A percentile compares a stretch with the other conserved stretches of the same genome.
These are phyloP conservation scores for Lachancea fermentati DNA, from an alignment of 805 yeast genomes.

Conservation along the genomic window DNA sequence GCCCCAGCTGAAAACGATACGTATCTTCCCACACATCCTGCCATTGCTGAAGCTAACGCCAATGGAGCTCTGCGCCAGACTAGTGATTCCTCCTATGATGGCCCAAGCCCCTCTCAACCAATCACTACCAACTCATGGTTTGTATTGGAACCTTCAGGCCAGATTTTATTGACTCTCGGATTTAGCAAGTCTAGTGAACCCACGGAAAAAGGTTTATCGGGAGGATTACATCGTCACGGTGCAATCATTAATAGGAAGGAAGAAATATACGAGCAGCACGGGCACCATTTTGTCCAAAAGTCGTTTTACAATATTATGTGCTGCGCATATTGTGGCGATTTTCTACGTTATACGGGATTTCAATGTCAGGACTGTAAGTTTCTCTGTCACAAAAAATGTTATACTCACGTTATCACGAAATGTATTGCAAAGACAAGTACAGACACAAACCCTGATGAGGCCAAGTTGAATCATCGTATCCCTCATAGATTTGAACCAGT, in stretches of 20 bases:
- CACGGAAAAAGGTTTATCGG: slow-evolving; percentile 41
- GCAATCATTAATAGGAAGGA: slow-evolving; percentile 91
- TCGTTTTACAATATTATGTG: slow-evolving; percentile 95
- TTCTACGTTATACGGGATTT: slow-evolving; percentile 77
- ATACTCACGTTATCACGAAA: slow-evolving; percentile 72
- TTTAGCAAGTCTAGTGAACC: slow-evolving; percentile 64
- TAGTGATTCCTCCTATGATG: slow-evolving; percentile 1
- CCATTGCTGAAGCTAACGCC: neutral
- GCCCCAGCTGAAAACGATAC: slow-evolving; percentile 12
- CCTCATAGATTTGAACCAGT: slow-evolving; percentile 96
- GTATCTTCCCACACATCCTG: slow-evolving; percentile 15
- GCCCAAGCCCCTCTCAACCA: slow-evolving; percentile 10
- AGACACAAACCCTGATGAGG: slow-evolving; percentile 64
- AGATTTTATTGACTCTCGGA: slow-evolving; percentile 67
- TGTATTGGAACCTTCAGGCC: slow-evolving; percentile 91
- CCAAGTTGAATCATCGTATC: slow-evolving; percentile 87
- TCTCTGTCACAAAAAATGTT: slow-evolving; percentile 76
- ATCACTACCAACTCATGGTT: slow-evolving; percentile 75
- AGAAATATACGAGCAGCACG: slow-evolving; percentile 89
- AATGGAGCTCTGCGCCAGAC: neutral
- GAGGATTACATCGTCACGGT: slow-evolving; percentile 90
- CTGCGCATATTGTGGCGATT: slow-evolving; percentile 96
- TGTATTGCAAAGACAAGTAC: slow-evolving; percentile 74
- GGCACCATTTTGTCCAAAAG: slow-evolving; percentile 93
- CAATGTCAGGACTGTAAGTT: slow-evolving; percentile 84